These are phyloP conservation scores for Sordaria brevicollis DNA, from an alignment of 495 filamentous ascomycete species.

Conservation along the genomic window DNA sequence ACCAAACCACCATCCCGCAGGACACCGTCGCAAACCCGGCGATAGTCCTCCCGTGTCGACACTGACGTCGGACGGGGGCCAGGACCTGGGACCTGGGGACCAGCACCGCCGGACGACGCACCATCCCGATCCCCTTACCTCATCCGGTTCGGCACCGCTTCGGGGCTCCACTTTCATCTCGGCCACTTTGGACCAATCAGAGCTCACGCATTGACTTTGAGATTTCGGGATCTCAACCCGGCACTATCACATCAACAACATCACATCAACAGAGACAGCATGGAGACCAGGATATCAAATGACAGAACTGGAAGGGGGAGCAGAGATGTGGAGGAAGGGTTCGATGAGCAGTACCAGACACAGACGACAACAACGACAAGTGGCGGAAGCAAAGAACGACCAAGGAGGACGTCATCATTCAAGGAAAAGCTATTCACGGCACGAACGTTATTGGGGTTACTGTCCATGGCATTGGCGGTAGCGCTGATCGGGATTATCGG, in stretches of 20 bases:
- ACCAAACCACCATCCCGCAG: not conserved
- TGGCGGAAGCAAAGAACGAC: not conserved
- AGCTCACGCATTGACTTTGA: not conserved
- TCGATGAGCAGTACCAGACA: not conserved
- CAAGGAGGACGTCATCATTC: not conserved
- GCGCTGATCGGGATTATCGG: conserved; percentile 10
- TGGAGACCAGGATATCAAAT: not conserved
- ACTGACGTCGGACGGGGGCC: not conserved
- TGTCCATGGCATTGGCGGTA: conserved; percentile 7
- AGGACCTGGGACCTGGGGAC: not conserved
- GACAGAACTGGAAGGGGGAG: not conserved
- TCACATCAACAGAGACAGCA: not conserved
- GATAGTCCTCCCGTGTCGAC: not conserved
- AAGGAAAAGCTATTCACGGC: conserved; percentile 3
- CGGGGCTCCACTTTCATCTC: not conserved
- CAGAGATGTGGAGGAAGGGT: not conserved
- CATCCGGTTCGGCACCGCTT: not conserved
- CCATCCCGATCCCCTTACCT: not conserved
- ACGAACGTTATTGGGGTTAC: conserved; percentile 2
- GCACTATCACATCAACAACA: not conserved
- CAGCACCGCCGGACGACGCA: not conserved
- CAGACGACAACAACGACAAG: not conserved
- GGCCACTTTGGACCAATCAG: not conserved
- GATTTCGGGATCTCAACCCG: not conserved
- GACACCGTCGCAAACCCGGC: not conserved